Base-by-base conservation (phyloP, 2,329 filamentous ascomycete genomes). In the Beauveria medogensis region DNA sequence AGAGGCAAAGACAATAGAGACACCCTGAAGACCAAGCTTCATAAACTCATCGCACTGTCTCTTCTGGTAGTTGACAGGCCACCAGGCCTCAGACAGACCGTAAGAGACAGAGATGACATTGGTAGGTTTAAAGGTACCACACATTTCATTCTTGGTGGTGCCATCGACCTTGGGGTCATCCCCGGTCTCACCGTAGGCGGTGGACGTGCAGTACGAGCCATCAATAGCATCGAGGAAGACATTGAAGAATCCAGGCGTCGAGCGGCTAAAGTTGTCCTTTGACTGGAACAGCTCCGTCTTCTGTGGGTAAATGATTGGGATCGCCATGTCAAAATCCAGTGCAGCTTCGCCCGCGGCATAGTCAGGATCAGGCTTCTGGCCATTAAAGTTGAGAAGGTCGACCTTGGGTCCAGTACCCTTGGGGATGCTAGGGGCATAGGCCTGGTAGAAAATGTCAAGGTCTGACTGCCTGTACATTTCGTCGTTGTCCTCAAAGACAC, bases 251-350 rank as follows among this genome's bases (percentile, higher is more conserved):
- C 54, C 54, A 10, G n/a, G 37, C 18, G 37, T 28, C 26, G 10
- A 14, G 14, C 8, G 3, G 46, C 26, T 20, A 10, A 22, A 30
- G 6, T 41, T 41, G 44, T 51, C 47, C 16, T 37, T 57, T 8
- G 43, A 22, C 28, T 48, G 43, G 65, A 72, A 79, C 1, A 79
- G 66, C 1, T 77, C 75, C 0, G 76, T 70, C n/a, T 71, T 73
- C 64, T 82, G 79, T 1, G 80, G 80, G 67, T 77, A 82, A 65
- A 82, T 77, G 60, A 83, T 70, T 0, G 79, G 77, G 61, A 78
- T 78, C 18, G 73, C 71, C 30, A 78, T 72, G 62, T 78, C 68
- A 60, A 82, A 80, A 65, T 82, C 80, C 12, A 83, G 74, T 44
- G 78, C 75, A 2, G 74, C 71, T 62, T 81, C 78, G 16, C 67